These are phyloP conservation scores for Naumovozyma dairenensis DNA, from an alignment of 805 yeast species.

Conservation along the genomic window DNA sequence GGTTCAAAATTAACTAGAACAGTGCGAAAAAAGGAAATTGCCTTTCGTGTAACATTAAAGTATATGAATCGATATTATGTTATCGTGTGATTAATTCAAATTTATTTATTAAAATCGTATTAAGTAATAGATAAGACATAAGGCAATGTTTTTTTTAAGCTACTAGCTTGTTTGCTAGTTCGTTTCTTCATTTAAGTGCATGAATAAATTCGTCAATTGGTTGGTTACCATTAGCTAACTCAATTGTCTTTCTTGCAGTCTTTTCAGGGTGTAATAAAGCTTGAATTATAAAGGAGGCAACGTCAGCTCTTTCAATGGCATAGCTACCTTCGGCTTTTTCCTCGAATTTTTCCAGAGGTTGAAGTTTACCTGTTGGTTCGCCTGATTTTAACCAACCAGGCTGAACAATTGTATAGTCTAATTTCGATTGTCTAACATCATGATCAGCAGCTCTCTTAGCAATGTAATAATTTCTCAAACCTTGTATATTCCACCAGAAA, in stretches of 20 bases:
- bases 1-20: not conserved
- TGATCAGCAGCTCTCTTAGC: slow-evolving; percentile 56
- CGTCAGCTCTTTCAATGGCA: slow-evolving; percentile 41
- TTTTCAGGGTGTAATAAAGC: slow-evolving; percentile 29
- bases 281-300: slow-evolving; percentile 38
- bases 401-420: slow-evolving; percentile 48
- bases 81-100: not conserved
- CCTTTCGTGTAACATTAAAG: not conserved
- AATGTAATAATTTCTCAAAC: slow-evolving; percentile 41
- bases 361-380: slow-evolving; percentile 36
- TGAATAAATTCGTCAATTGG: slow-evolving; percentile 20
- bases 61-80: not conserved
- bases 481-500: slow-evolving; percentile 31
- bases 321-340: slow-evolving; percentile 18
- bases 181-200: too few relatives aligned
- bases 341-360: slow-evolving; percentile 9
- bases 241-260: slow-evolving; percentile 36
- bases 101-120: too few relatives aligned
- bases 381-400: slow-evolving; percentile 34
- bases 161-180: too few relatives aligned
- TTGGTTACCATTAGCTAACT: slow-evolving; percentile 35
- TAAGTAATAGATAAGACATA: too few relatives aligned
- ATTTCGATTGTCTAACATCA: slow-evolving; percentile 30
- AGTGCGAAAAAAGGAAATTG: not conserved
- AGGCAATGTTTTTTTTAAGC: too few relatives aligned